Percentiles rank a stretch among this genome's conserved stretches.
Evolutionary conservation across 768 basidiomycete species (phyloP).

Genomic region (Suillus sp.): DNA sequence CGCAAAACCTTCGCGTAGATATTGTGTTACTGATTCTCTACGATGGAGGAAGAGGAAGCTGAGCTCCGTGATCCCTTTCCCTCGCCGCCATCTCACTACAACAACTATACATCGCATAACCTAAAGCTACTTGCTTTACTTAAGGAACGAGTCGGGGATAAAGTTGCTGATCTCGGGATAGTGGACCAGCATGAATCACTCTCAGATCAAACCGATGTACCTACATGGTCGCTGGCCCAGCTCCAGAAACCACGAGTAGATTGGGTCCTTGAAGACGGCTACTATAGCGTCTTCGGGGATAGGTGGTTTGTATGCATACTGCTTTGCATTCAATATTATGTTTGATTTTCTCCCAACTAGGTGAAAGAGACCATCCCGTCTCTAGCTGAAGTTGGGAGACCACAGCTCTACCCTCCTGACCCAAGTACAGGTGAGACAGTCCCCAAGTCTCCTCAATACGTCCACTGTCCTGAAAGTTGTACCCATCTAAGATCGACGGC

Average conservation of each 20-base stretch:
- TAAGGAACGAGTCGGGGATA: constrained; percentile 50
- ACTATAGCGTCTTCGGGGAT: constrained; percentile 86
- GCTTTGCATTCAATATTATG: constrained; percentile 17
- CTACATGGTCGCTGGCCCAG: constrained; percentile 73
- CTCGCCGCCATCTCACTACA: constrained; percentile 84
- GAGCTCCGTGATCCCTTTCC: constrained; percentile 88
- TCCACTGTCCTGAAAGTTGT: constrained; percentile 14
- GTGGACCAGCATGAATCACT: constrained; percentile 64
- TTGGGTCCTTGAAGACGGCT: constrained; percentile 86
- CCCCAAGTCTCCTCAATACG: background rate
- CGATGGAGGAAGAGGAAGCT: constrained; percentile 62
- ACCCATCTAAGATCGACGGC: constrained; percentile 64
- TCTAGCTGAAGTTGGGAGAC: constrained; percentile 77
- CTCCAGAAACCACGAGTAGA: constrained; percentile 88
- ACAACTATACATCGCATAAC: constrained; percentile 74
- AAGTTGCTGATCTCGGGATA: constrained; percentile 36
- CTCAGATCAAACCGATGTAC: constrained; percentile 70
- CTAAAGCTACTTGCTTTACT: constrained; percentile 67
- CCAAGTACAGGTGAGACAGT: constrained; percentile 60
- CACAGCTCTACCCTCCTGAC: constrained; percentile 78
- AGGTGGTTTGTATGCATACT: constrained; percentile 75
- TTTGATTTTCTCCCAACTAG: constrained; percentile 39
- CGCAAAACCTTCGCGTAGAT: background rate
- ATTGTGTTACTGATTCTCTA: background rate
- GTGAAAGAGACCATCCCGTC: constrained; percentile 84